phyloP scores from a whole-genome alignment of 345 rosid genomes.

The Corchorus capsularis region DNA sequence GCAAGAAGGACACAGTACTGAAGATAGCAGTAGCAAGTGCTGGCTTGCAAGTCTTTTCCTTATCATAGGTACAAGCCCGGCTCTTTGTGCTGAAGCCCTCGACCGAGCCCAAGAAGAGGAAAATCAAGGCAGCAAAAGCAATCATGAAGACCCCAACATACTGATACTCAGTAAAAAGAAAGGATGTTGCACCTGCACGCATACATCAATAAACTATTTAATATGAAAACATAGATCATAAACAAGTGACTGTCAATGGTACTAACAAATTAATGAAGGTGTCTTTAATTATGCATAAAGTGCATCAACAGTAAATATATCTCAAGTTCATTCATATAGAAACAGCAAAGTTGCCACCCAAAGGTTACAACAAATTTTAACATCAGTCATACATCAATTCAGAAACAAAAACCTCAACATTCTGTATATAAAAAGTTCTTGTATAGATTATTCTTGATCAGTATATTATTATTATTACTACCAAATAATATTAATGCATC shows the following conservation, averaged over 20 bases:
- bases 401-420: neutral
- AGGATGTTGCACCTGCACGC: constrained; percentile 55
- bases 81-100: constrained; percentile 66
- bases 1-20: constrained; percentile 70
- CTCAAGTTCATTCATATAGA: neutral
- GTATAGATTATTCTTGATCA: neutral
- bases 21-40: constrained; percentile 77
- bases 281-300: neutral
- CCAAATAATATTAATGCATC: neutral
- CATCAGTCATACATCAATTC: neutral
- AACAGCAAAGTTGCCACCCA: neutral
- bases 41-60: constrained; percentile 61
- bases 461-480: neutral
- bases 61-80: constrained; percentile 65
- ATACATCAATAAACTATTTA: neutral
- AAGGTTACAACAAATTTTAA: neutral
- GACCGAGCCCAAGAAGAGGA: constrained; percentile 61
- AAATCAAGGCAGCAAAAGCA: constrained; percentile 54
- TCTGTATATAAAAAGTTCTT: neutral
- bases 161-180: constrained; percentile 60
- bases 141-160: constrained; percentile 60
- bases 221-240: neutral
- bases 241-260: neutral
- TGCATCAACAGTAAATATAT: neutral
- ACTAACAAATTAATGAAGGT: neutral